A percentile compares a stretch with the other conserved stretches of the same genome.
Evolutionary conservation across 192 early-diverging fungal genomes (phyloP).

Genomic region (Gonapodya sp.): DNA sequence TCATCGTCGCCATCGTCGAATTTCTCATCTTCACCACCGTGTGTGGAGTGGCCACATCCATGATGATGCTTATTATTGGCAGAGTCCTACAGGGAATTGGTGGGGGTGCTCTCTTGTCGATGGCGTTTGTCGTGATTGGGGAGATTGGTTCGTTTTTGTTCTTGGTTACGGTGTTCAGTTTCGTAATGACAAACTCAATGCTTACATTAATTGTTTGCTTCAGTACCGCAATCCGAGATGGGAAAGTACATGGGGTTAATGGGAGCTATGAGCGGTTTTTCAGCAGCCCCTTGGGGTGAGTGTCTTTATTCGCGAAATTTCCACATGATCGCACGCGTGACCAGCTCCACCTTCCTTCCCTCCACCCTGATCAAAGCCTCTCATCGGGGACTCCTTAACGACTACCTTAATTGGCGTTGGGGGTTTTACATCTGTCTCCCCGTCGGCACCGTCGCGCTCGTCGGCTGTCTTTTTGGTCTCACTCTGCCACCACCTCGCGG

Average conservation of each 20-base stretch:
- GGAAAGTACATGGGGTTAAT: background rate
- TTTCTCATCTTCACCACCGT: constrained; percentile 28
- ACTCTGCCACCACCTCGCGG: background rate
- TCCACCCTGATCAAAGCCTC: background rate
- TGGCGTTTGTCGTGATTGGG: constrained; percentile 36
- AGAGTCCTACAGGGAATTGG: constrained; percentile 36
- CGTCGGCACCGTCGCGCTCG: background rate
- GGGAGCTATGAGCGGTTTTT: background rate
- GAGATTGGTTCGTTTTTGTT: constrained; percentile 16
- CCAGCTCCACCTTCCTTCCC: background rate
- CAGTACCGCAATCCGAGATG: background rate
- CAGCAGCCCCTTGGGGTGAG: background rate
- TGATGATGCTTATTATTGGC: constrained; percentile 35
- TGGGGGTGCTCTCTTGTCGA: constrained; percentile 24
- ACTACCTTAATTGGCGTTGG: background rate
- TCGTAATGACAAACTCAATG: background rate
- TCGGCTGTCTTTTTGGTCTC: background rate
- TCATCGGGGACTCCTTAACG: background rate
- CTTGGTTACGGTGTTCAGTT: background rate
- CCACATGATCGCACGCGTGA: background rate
- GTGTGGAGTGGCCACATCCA: constrained; percentile 29
- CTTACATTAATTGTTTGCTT: background rate
- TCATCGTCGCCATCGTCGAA: constrained; percentile 18
- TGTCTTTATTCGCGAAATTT: background rate
- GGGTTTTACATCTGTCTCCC: background rate